These are phyloP conservation scores for Lentinula edodes DNA, from an alignment of 768 basidiomycete species.

Conservation along the genomic window DNA sequence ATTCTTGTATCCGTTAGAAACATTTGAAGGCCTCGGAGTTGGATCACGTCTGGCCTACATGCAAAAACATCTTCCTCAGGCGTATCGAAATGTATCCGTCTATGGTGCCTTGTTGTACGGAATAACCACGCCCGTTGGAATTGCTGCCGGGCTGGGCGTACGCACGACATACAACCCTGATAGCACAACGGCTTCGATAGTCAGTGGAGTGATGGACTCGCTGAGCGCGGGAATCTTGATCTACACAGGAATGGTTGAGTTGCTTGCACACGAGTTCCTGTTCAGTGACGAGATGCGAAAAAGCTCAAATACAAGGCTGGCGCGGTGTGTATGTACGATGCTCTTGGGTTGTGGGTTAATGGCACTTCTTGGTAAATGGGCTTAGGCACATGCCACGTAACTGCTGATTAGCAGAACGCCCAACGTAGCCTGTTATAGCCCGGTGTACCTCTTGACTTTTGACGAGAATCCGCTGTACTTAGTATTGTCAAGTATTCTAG, in stretches of 20 bases:
- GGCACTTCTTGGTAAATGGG: constrained; percentile 91
- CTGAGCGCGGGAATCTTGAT: constrained; percentile 84
- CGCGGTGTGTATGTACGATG: constrained; percentile 72
- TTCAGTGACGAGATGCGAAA: constrained; percentile 83
- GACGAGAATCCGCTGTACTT: background rate
- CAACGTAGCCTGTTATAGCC: too few relatives aligned
- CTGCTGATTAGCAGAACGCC: too few relatives aligned
- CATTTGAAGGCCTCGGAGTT: constrained; percentile 93
- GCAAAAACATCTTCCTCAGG: constrained; percentile 35
- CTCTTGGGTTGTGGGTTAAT: constrained; percentile 76
- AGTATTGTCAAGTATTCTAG: too few relatives aligned
- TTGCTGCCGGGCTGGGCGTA: constrained; percentile 78
- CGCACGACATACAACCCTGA: constrained; percentile 77
- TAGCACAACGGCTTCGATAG: constrained; percentile 69
- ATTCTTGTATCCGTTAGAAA: constrained; percentile 43
- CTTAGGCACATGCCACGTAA: constrained; percentile 31
- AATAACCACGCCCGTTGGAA: constrained; percentile 80
- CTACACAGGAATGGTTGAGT: constrained; percentile 85
- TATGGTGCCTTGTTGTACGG: constrained; percentile 62
- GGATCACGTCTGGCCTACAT: constrained; percentile 85
- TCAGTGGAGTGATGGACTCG: constrained; percentile 81
- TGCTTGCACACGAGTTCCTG: constrained; percentile 92
- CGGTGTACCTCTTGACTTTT: background rate
- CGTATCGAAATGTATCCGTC: constrained; percentile 52
- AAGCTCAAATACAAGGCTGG: constrained; percentile 53